Conservation (phyloP, 805 yeast species). For the Barnettozyma sp. region DNA sequence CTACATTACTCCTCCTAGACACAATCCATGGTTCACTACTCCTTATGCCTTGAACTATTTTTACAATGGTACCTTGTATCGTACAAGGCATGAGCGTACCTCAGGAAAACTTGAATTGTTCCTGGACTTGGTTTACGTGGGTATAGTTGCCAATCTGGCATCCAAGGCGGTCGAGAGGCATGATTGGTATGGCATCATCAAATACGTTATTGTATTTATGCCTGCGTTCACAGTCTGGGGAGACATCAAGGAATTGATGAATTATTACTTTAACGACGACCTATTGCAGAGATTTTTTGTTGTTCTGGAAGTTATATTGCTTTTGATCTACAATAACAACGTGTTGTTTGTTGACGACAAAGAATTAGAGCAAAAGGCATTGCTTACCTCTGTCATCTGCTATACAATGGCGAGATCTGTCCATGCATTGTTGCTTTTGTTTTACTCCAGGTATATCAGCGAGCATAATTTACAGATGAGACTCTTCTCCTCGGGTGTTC, state of each 20-base stretch:
- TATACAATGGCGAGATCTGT: slow-evolving; percentile 35
- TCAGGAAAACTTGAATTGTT: slow-evolving; percentile 50
- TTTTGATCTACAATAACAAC: slow-evolving; percentile 47
- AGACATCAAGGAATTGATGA: slow-evolving; percentile 57
- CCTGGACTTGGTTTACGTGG: slow-evolving; percentile 57
- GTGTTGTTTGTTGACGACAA: slow-evolving; percentile 34
- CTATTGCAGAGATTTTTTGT: slow-evolving; percentile 45
- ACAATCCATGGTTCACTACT: slow-evolving; percentile 32
- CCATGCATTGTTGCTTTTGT: slow-evolving; percentile 24
- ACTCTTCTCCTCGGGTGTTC: slow-evolving; percentile 28
- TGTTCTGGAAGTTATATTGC: slow-evolving; percentile 44
- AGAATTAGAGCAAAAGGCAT: slow-evolving; percentile 17
- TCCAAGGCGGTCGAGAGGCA: slow-evolving; percentile 45
- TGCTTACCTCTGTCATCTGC: slow-evolving; percentile 29
- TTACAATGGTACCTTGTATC: slow-evolving; percentile 45
- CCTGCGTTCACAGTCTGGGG: slow-evolving; percentile 63
- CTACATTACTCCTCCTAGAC: slow-evolving; percentile 37
- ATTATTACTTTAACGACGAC: slow-evolving; percentile 57
- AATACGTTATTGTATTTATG: slow-evolving; percentile 43
- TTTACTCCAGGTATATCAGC: slow-evolving; percentile 38
- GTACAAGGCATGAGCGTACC: slow-evolving; percentile 50
- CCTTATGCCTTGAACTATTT: slow-evolving; percentile 60
- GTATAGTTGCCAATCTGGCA: slow-evolving; percentile 54
- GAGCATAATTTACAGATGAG: slow-evolving; percentile 48
- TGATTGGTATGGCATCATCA: slow-evolving; percentile 38